phyloP scores from a whole-genome alignment of 495 filamentous ascomycete genomes.

The Penicillium steckii region DNA sequence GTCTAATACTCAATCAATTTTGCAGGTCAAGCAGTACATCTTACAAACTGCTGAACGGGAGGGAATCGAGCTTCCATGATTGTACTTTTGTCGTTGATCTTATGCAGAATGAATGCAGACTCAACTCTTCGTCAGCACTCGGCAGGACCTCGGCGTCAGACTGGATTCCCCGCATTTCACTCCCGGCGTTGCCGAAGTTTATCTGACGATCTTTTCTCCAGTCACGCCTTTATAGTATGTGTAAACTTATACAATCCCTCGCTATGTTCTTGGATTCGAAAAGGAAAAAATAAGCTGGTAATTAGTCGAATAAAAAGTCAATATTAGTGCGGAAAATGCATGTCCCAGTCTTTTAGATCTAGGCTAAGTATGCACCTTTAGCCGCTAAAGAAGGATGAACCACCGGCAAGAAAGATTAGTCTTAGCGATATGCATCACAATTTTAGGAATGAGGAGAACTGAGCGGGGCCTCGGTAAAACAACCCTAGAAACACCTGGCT shows the following conservation, averaged over 20 bases:
- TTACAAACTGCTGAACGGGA: conserved; percentile 77
- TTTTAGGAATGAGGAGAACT: neutral
- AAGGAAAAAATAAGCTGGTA: too few relatives aligned
- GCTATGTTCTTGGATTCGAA: too few relatives aligned
- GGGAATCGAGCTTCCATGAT: conserved; percentile 65
- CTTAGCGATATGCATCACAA: too few relatives aligned
- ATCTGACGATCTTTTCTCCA: too few relatives aligned
- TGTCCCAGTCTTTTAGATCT: neutral
- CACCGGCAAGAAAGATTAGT: neutral
- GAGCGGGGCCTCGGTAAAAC: neutral
- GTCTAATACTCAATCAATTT: neutral
- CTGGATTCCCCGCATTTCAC: conserved; percentile 9
- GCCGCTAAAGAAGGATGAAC: neutral
- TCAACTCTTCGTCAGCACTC: conserved; percentile 1
- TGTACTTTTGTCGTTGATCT: neutral
- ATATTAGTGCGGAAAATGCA: too few relatives aligned
- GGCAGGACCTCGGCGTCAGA: neutral
- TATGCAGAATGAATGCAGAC: neutral
- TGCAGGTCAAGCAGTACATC: conserved; percentile 73
- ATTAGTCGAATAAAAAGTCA: too few relatives aligned
- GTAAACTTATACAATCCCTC: too few relatives aligned
- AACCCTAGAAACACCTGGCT: neutral
- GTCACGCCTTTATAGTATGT: too few relatives aligned
- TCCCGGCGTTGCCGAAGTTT: neutral
- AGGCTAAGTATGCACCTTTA: neutral